Percentiles rank a stretch among this genome's conserved stretches.
Conservation (phyloP, 306 rosid genomes). For the Acacia crassicarpa region DNA sequence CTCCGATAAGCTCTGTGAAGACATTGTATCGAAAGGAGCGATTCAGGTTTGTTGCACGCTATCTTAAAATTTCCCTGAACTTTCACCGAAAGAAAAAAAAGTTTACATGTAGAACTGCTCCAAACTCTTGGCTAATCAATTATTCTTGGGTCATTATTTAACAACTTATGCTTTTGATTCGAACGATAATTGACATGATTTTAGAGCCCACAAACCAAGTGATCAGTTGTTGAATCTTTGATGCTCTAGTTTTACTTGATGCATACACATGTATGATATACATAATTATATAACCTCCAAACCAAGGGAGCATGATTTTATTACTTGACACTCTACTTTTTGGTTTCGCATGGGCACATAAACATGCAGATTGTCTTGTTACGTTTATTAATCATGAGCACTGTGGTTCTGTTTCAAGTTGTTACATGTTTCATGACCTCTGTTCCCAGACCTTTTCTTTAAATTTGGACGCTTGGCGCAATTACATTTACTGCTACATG, state of each 20-base stretch:
- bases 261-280: not conserved
- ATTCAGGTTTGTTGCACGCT: constrained; percentile 62
- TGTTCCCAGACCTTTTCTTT: not conserved
- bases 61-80: not conserved
- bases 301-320: not conserved
- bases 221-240: not conserved
- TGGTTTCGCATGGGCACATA: not conserved
- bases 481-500: not conserved
- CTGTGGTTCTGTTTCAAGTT: not conserved
- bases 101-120: not conserved
- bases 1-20: constrained; percentile 81
- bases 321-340: not conserved
- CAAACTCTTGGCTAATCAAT: not conserved
- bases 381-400: not conserved
- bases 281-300: not conserved
- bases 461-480: not conserved
- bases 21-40: constrained; percentile 84
- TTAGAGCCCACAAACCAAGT: not conserved
- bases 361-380: not conserved
- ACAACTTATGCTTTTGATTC: not conserved
- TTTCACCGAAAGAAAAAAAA: not conserved
- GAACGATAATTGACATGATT: not conserved
- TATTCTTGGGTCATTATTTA: not conserved
- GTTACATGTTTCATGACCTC: not conserved
- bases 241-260: not conserved